Conservation (phyloP, 352 stramenopile species). For the Thraustotheca clavata region DNA sequence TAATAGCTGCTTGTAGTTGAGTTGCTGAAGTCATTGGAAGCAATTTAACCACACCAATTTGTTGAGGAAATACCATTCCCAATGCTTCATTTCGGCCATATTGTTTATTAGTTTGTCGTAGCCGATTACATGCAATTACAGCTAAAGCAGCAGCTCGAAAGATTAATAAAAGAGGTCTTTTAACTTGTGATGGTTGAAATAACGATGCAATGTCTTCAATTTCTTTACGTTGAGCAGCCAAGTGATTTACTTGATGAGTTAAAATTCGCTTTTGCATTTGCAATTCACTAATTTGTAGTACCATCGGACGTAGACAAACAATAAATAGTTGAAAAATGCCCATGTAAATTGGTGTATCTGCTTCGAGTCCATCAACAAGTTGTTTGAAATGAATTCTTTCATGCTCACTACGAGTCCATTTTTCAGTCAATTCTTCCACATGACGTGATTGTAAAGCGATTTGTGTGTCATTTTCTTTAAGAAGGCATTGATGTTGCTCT, state of each 20-base stretch:
- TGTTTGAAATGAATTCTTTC: constrained; percentile 27
- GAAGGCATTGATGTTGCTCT: constrained; percentile 25
- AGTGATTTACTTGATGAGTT: constrained; percentile 39
- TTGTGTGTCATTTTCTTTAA: constrained; percentile 35
- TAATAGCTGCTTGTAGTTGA: not conserved
- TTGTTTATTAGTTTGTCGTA: constrained; percentile 20
- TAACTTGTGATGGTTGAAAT: constrained; percentile 19
- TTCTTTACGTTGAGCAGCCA: constrained; percentile 33
- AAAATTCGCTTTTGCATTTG: constrained; percentile 50
- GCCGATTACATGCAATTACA: constrained; percentile 59
- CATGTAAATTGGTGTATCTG: constrained; percentile 37
- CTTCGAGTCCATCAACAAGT: constrained; percentile 29
- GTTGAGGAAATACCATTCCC: constrained; percentile 18
- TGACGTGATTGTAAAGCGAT: constrained; percentile 26
- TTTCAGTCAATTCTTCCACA: constrained; percentile 25
- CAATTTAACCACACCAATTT: constrained; percentile 18
- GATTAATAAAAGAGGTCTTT: not conserved
- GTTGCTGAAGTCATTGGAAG: not conserved
- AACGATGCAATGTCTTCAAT: constrained; percentile 28
- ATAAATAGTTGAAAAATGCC: constrained; percentile 49
- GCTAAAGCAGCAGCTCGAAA: constrained; percentile 51
- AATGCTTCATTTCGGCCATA: constrained; percentile 19
- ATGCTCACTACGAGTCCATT: constrained; percentile 16
- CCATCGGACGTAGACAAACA: constrained; percentile 41
- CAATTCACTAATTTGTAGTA: constrained; percentile 61